Evolutionary conservation across 768 basidiomycete genomes (phyloP).

Genomic region (Gloeostereum incarnatum): DNA sequence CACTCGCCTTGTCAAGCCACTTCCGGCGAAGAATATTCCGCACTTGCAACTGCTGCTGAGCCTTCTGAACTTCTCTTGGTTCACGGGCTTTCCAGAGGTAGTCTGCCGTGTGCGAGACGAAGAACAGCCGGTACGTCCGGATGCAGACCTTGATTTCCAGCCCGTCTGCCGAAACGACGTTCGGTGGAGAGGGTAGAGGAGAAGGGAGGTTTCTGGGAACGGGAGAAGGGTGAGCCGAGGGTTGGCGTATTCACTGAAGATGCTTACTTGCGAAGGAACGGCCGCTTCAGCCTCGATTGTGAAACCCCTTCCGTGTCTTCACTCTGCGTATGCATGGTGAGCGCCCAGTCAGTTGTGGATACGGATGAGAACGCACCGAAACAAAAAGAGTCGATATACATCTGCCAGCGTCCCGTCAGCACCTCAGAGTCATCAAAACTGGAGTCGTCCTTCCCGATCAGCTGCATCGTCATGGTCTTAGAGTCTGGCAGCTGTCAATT

Average conservation of each 20-base stretch:
- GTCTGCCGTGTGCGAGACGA: slow-evolving; percentile 61
- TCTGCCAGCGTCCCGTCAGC: slow-evolving; percentile 69
- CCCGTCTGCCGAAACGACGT: slow-evolving; percentile 42
- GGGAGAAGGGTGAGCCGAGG: slow-evolving; percentile 1
- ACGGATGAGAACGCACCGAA: slow-evolving; percentile 30
- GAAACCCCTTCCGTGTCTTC: slow-evolving; percentile 49
- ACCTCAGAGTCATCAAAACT: slow-evolving; percentile 71
- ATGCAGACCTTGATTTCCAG: slow-evolving; percentile 84
- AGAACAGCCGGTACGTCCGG: slow-evolving; percentile 75
- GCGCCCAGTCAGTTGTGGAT: neutral
- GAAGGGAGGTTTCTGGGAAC: slow-evolving; percentile 29
- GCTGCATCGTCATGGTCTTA: slow-evolving; percentile 61
- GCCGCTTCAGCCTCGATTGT: slow-evolving; percentile 33
- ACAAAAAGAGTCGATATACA: slow-evolving; percentile 73
- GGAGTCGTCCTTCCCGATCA: slow-evolving; percentile 74
- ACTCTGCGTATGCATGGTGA: slow-evolving; percentile 25
- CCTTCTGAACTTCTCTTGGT: slow-evolving; percentile 19
- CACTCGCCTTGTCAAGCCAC: too few species aligned
- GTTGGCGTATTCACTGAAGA: neutral
- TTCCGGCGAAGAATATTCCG: too few species aligned
- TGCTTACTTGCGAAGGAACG: slow-evolving; percentile 61
- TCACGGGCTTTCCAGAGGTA: slow-evolving; percentile 43
- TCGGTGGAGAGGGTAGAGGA: slow-evolving; percentile 26
- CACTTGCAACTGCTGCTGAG: slow-evolving; percentile 29
- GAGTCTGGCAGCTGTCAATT: slow-evolving; percentile 46